Conservation (phyloP, 2,329 filamentous ascomycete species). For the Colletotrichum sansevieriae region DNA sequence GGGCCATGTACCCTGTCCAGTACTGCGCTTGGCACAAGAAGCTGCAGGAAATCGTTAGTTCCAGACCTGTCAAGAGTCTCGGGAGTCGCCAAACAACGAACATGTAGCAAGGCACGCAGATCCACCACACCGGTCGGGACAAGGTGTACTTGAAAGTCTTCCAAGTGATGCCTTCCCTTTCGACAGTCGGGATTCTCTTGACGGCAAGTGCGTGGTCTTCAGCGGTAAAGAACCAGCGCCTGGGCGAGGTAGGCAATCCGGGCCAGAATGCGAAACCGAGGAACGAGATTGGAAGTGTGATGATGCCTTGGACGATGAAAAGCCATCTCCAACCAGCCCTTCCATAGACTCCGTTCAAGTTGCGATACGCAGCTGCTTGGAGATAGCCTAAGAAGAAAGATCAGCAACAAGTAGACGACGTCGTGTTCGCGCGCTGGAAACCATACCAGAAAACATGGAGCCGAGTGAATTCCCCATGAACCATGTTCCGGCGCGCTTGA, state of each 20-base stretch:
- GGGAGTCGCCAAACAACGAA: not conserved
- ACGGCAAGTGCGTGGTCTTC: constrained; percentile 46
- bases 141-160: constrained; percentile 45
- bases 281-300: constrained; percentile 44
- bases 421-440: no score
- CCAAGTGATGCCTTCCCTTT: constrained; percentile 44
- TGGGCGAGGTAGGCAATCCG: constrained; percentile 47
- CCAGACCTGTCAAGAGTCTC: fast-evolving
- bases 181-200: constrained; percentile 45
- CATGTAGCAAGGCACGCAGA: constrained; percentile 44
- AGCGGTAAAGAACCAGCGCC: constrained; percentile 48
- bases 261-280: constrained; percentile 51
- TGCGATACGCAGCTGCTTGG: constrained; percentile 66
- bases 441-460: constrained; percentile 64
- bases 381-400: constrained; percentile 53
- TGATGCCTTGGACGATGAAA: constrained; percentile 55
- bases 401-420: no score
- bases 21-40: constrained; percentile 45
- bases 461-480: constrained; percentile 65
- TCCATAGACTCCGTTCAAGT: constrained; percentile 62
- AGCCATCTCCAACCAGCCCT: constrained; percentile 55
- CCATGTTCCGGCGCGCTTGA: constrained; percentile 64
- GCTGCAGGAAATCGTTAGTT: constrained; percentile 22
- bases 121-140: constrained; percentile 44
- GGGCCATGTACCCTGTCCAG: constrained; percentile 43